Evolutionary conservation across 345 rosid genomes (phyloP), one percentile per base, ranked within the genome.

Genomic region (Lagerstroemia speciosa): DNA sequence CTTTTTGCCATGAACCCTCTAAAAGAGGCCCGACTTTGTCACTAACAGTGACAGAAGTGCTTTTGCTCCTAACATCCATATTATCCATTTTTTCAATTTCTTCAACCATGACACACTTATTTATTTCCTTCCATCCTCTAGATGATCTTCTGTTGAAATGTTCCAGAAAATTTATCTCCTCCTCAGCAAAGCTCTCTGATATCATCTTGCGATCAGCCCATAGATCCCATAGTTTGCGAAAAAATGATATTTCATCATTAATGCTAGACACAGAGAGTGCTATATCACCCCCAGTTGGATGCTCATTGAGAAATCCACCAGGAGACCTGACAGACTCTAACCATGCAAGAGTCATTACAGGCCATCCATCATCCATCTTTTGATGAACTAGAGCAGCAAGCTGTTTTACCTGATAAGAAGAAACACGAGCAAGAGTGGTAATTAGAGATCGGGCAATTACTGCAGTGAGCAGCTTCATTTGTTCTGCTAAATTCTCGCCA

Each of bases 161-260:
- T 48, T 70, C 76, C 64, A 73, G 68, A 82, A 81, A 82, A 70
- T 79, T 71, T 68, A 90, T 73, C 72, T 84, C 79, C 78, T 84
- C 92, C 71, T 74, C 77, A n/a, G 67, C 72, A 75, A 87, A 84
- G 68, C 87, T 76, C 78, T 90, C 93, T 65, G 37, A 62, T 79
- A 93, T 75, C 57, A 90, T 73, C 60, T 69, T 77, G 70, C 84
- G 86, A 74, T 90, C 89, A 73, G 89, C 86, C 77, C 91, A 90
- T 37, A 70, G 58, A 74, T 78, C 75, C 98, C 92, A 88, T 62
- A 90, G 80, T 68, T 73, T 79, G 71, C 79, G 70, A 72, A 78
- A 78, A 11, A 67, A 58, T 36, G 80, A 77, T 37, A 72, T 76
- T 75, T 81, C 80, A 72, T 74, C 77, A 50, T 77, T 77, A 58